Base-by-base conservation (phyloP, 352 stramenopile genomes). In the Phytophthora pistaciae region DNA sequence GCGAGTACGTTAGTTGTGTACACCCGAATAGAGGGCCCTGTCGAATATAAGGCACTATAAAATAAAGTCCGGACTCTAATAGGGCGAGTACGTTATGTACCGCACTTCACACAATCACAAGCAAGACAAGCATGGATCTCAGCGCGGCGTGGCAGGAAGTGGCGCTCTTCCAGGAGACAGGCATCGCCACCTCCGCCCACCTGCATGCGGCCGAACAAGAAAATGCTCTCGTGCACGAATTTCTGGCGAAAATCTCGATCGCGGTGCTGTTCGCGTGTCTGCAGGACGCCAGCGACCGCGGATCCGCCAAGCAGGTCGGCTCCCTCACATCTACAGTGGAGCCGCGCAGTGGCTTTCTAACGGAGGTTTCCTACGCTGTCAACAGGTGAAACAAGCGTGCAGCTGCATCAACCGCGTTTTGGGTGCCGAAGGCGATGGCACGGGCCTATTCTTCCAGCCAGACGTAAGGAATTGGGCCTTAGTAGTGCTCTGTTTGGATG, bases 391-490 rank as follows among this genome's bases (percentile, higher is more conserved):
- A 52, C 72, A 81, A n/a, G 76, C 73, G 36, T 96, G 90, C 55
- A 70, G 76, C 57, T 94, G 86, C 50, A 92, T 96, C 27, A 85
- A 93, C n/a, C 88, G 87, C 25, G 84, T 96, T 53, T 60, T 96
- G 29, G 64, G 77, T 25, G 79, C 84, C 5, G 77, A 87, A 57
- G 78, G 72, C 48, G 83, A 84, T 31, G 83, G 79, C 53, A 69
- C 65, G 13, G 68, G 68, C 50, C 77, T 92, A 62, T 94, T 96
- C 72, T 96, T 93, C 74, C 75, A 90, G 33, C 68, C 78, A 70
- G 85, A 96, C 52, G 84, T 91, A 64, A 66, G 59, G 60, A 23
- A 29, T 53, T 46, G 31, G 14, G 49, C 56, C 29, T 5, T 16
- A 9, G 7, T 61, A 16, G 59, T 18, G 48, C 64, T n/a, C 25